Conservation (phyloP, 805 yeast species). For the Myxozyma geophila region DNA sequence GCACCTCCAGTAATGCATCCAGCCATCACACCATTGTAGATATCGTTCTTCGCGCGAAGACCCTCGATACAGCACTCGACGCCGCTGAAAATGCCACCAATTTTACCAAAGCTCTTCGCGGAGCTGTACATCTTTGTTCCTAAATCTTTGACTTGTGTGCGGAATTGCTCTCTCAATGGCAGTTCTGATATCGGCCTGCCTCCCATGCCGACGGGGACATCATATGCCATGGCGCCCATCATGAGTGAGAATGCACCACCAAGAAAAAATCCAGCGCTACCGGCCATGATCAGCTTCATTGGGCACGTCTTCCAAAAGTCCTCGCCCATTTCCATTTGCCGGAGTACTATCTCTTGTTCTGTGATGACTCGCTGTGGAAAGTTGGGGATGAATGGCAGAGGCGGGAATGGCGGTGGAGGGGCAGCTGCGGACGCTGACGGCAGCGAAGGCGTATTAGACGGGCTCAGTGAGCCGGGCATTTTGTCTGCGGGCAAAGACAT, state of each 20-base stretch:
- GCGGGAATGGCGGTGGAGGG: conserved; percentile 20
- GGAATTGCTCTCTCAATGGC: conserved; percentile 92
- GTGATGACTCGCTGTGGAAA: conserved; percentile 21
- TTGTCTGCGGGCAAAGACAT: conserved; percentile 5
- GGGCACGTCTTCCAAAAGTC: conserved; percentile 70
- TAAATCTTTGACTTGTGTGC: conserved; percentile 89
- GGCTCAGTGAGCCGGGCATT: neutral
- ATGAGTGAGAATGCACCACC: conserved; percentile 96
- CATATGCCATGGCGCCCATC: conserved; percentile 81
- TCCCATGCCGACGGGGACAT: conserved; percentile 68
- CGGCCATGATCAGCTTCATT: conserved; percentile 88
- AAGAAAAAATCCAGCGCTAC: conserved; percentile 89
- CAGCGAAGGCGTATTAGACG: neutral
- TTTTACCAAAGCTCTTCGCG: conserved; percentile 92
- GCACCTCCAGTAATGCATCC: conserved; percentile 99
- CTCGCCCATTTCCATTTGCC: conserved; percentile 30
- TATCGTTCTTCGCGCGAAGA: conserved; percentile 84
- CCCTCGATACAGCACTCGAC: conserved; percentile 90
- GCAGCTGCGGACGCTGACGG: neutral
- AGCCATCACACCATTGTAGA: conserved; percentile 87
- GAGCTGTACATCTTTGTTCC: conserved; percentile 82
- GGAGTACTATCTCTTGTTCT: conserved; percentile 21
- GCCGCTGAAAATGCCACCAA: conserved; percentile 89
- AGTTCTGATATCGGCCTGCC: conserved; percentile 61
- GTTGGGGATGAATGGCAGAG: conserved; percentile 21